phyloP scores from a whole-genome alignment of 2,329 filamentous ascomycete genomes.

The Lachnellula cervina region DNA sequence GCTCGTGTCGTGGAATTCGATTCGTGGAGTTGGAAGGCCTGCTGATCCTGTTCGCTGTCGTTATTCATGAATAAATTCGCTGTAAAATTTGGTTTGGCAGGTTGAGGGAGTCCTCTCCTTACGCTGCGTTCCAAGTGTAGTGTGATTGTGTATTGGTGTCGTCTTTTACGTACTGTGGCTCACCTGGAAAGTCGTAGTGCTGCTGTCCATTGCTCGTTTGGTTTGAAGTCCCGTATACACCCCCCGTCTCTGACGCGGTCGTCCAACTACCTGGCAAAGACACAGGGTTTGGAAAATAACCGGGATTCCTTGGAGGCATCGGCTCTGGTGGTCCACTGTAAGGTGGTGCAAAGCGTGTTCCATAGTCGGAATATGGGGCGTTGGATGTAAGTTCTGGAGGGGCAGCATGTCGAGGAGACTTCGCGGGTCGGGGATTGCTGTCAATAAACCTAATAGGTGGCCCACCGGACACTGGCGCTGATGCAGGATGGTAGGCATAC shows the following conservation, averaged over 20 bases:
- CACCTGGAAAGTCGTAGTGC: conserved; percentile 23
- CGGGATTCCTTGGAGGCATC: conserved; percentile 18
- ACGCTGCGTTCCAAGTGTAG: conserved; percentile 28
- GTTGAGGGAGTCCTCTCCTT: background rate
- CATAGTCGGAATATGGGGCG: conserved; percentile 21
- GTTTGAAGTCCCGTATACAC: conserved; percentile 19
- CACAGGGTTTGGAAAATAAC: conserved; percentile 21
- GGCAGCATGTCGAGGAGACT: conserved; percentile 30
- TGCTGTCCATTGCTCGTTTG: conserved; percentile 10
- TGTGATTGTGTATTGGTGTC: conserved; percentile 19
- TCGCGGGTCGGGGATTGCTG: conserved; percentile 29
- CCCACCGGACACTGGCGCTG: conserved; percentile 8
- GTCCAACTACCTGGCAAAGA: conserved; percentile 24
- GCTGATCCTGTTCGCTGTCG: background rate
- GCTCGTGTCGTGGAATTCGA: background rate
- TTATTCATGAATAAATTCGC: background rate
- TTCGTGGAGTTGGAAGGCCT: background rate
- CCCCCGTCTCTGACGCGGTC: conserved; percentile 15
- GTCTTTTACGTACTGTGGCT: conserved; percentile 22
- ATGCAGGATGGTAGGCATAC: conserved; percentile 17
- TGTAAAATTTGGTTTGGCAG: background rate
- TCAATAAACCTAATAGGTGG: conserved; percentile 25
- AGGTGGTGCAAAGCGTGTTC: conserved; percentile 20
- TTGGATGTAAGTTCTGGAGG: conserved; percentile 22
- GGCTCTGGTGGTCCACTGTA: conserved; percentile 16